A percentile compares a stretch with the other conserved stretches of the same genome.
phyloP scores from a whole-genome alignment of 257 asterid species.

The Nicotiana otophora region DNA sequence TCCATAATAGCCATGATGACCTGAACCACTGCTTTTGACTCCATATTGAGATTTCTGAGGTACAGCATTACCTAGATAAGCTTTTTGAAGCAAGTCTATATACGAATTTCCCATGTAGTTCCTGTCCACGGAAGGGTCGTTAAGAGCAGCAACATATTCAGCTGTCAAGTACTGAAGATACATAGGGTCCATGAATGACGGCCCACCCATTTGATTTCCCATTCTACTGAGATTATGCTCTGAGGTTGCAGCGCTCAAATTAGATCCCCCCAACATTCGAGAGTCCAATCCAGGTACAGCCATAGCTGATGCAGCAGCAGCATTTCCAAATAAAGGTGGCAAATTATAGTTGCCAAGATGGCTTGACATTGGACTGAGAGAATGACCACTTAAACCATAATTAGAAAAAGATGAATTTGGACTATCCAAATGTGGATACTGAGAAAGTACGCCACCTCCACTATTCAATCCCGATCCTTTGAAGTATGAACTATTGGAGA shows the following conservation, averaged over 20 bases:
- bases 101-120: constrained; percentile 63
- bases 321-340: constrained; percentile 91
- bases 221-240: constrained; percentile 50
- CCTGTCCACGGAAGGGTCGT: constrained; percentile 62
- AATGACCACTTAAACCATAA: constrained; percentile 58
- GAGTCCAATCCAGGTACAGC: constrained; percentile 75
- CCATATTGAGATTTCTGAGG: constrained; percentile 68
- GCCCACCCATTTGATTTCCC: constrained; percentile 66
- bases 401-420: constrained; percentile 60
- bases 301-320: constrained; percentile 87
- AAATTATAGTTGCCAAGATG: constrained; percentile 61
- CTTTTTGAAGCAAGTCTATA: constrained; percentile 78
- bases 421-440: constrained; percentile 65
- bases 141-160: constrained; percentile 69
- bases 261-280: constrained; percentile 39
- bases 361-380: constrained; percentile 65
- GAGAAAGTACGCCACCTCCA: constrained; percentile 46
- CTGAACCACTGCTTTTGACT: constrained; percentile 39
- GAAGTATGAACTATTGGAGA: constrained; percentile 41
- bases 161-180: constrained; percentile 77
- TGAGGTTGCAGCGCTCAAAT: constrained; percentile 44
- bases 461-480: constrained; percentile 51
- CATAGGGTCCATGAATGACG: constrained; percentile 61
- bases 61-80: constrained; percentile 56
- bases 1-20: constrained; percentile 73